Percentiles rank a stretch among this genome's conserved stretches.
phyloP scores from a whole-genome alignment of 2,329 filamentous ascomycete species.

The Verticillium klebahnii region DNA sequence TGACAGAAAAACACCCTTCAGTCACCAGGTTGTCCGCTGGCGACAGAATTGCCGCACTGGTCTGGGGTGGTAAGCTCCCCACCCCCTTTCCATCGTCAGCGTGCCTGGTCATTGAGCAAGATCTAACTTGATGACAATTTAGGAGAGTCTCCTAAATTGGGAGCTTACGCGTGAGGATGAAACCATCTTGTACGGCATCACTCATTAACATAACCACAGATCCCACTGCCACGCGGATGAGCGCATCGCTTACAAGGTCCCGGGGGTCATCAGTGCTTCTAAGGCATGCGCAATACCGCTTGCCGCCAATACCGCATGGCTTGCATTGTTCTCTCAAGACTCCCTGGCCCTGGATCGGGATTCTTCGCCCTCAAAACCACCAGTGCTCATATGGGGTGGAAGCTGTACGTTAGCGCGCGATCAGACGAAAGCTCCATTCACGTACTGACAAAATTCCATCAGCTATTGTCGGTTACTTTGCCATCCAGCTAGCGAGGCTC shows the following conservation, averaged over 20 bases:
- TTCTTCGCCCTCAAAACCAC: not conserved
- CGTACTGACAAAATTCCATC: not conserved
- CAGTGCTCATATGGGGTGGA: not conserved
- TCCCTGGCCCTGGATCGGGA: not conserved
- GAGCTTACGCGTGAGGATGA: not conserved
- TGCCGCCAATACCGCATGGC: not conserved
- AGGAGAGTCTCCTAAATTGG: not conserved
- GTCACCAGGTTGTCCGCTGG: not conserved
- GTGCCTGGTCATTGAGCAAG: too few relatives aligned
- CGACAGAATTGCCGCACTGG: conserved; percentile 1
- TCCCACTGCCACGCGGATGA: not conserved
- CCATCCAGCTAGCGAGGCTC: not conserved
- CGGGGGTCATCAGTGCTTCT: not conserved
- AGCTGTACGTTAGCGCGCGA: not conserved
- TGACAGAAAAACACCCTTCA: not conserved
- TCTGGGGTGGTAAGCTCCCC: not conserved
- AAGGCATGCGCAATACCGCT: not conserved
- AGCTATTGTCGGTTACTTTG: not conserved
- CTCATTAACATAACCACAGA: not conserved
- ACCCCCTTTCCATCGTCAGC: not conserved
- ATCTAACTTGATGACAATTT: not conserved
- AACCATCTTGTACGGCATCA: too few relatives aligned
- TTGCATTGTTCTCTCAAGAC: not conserved
- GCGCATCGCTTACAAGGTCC: not conserved
- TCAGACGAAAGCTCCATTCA: not conserved